Conservation (phyloP, 306 rosid genomes). For the Dalbergia cochinchinensis region DNA sequence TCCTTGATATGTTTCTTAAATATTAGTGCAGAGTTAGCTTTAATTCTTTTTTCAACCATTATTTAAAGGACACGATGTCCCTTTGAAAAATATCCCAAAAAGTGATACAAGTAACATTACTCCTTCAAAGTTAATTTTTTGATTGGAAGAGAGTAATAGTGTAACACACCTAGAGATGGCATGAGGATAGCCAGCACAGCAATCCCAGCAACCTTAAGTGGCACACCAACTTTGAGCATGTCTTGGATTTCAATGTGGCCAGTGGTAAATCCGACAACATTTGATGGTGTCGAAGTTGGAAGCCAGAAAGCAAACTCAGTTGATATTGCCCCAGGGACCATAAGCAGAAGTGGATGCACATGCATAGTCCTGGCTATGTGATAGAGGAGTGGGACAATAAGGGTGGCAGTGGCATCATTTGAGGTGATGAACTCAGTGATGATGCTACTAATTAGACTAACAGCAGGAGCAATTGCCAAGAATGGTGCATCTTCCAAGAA, state of each 20-base stretch:
- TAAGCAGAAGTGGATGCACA: conserved; percentile 78
- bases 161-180: conserved; percentile 77
- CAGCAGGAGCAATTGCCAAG: conserved; percentile 75
- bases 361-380: conserved; percentile 73
- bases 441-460: conserved; percentile 69
- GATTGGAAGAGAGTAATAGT: background rate
- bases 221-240: conserved; percentile 81
- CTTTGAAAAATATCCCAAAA: too few relatives aligned
- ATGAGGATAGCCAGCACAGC: conserved; percentile 65
- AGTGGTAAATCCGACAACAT: conserved; percentile 80
- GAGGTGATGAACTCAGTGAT: conserved; percentile 85
- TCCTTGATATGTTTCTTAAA: too few relatives aligned
- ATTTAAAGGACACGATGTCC: too few relatives aligned
- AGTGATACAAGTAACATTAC: too few relatives aligned
- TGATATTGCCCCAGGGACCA: conserved; percentile 87
- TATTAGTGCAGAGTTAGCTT: too few relatives aligned
- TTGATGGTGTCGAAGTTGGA: conserved; percentile 86
- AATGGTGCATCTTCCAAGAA: conserved; percentile 75
- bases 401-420: conserved; percentile 85
- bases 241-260: conserved; percentile 76
- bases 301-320: conserved; percentile 82
- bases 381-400: conserved; percentile 70
- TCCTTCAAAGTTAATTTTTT: too few relatives aligned
- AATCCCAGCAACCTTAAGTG: conserved; percentile 75
- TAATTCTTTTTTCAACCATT: too few relatives aligned